Evolutionary conservation across 2,329 filamentous ascomycete genomes (phyloP).

Genomic region (Penicillium sp.): DNA sequence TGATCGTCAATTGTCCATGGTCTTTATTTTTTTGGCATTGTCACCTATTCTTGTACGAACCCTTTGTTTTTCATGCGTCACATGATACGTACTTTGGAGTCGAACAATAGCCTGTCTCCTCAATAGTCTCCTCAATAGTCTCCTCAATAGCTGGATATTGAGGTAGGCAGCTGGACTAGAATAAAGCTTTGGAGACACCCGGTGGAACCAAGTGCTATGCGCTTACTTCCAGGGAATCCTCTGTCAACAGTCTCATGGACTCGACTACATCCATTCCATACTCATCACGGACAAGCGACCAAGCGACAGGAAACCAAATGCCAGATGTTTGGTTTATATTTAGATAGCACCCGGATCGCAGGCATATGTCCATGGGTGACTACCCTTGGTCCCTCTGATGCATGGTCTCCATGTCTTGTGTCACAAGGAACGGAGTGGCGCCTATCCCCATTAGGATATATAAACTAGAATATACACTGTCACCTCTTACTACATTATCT

Average conservation of each 20-base stretch:
- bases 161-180: background rate
- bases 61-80: background rate
- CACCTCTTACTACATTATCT: background rate
- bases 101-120: background rate
- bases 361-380: too few relatives aligned
- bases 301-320: background rate
- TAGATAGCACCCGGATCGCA: background rate
- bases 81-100: conserved; percentile 4
- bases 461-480: background rate
- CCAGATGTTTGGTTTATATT: background rate
- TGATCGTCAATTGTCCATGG: background rate
- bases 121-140: background rate
- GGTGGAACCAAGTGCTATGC: too few relatives aligned
- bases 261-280: background rate
- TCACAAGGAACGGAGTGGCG: background rate
- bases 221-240: background rate
- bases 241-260: background rate
- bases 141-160: background rate
- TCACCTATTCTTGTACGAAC: background rate
- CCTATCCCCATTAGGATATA: background rate
- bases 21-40: background rate
- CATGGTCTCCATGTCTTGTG: background rate
- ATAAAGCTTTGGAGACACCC: background rate
- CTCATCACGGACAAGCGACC: background rate
- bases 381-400: background rate